Evolutionary conservation across 2,329 filamentous ascomycete species (phyloP), one percentile per base, ranked within the genome.

Genomic region (Aciculosporium take): DNA sequence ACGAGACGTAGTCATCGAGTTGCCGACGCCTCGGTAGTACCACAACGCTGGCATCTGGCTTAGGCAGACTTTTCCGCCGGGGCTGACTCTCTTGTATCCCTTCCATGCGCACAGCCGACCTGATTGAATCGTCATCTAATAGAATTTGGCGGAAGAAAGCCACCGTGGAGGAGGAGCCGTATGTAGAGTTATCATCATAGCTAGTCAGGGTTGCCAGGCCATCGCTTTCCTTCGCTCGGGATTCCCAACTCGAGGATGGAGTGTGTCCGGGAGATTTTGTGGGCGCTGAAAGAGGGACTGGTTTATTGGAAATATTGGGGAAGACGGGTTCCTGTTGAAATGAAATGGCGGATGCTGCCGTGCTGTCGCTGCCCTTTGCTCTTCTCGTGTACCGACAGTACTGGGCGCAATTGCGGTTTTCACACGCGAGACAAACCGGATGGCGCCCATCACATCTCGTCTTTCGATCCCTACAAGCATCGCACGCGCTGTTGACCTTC

Each of bases 401-500:
- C 7, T 35, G 39, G 13, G 31, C 39, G 9, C 31, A 36, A 18
- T 33, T 33, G 10, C 39, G 39, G 24, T 25, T 41, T 29, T 41
- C 39, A 29, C 39, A 41, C 17, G 39, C 39, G n/a, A 41, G 24
- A 30, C 39, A 41, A 13, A 41, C 24, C 0, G 39, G 39, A 23
- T 18, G 39, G 25, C 32, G 39, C 12, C 39, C 39, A 36, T 41
- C 39, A 32, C 39, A 41, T 15, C 39, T 10, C 18, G 39, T 41
- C 25, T 41, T 41, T 15, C 39, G 39, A n/a, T 36, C 39, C 13
- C 39, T 27, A 18, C 39, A 41, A 8, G 31, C 32, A 18, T 41
- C 32, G 32, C 39, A 41, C 18, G 39, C 39, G 31, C 32, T 30
- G n/a, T 41, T 41, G 32, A 41, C 31, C 25, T 36, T 41, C 17